phyloP scores from a whole-genome alignment of 1,139 yeast genomes.

The Candida labiduridarum region DNA sequence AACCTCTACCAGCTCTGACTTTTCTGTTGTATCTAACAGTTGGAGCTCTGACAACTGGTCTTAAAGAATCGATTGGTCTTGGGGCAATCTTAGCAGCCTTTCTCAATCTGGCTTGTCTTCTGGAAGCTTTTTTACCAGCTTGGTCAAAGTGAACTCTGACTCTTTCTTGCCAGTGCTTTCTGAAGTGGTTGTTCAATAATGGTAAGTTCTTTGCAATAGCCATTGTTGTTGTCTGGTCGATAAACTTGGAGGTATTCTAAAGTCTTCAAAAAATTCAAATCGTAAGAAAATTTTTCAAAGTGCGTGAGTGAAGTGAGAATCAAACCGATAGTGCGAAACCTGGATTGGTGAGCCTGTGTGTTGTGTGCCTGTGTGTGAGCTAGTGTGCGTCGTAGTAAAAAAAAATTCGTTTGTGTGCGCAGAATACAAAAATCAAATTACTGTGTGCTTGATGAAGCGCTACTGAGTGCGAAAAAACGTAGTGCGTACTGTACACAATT shows the following conservation, averaged over 20 bases:
- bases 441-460: neutral
- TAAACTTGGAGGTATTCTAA: slow-evolving; percentile 6
- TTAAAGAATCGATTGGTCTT: slow-evolving; percentile 92
- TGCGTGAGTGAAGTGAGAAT: slow-evolving; percentile 8
- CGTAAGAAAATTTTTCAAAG: slow-evolving; percentile 14
- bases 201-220: slow-evolving; percentile 98
- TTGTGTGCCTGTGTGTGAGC: neutral
- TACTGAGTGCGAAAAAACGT: neutral
- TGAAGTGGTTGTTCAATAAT: slow-evolving; percentile 94
- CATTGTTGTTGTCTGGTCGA: slow-evolving; percentile 36
- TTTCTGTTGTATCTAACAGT: slow-evolving; percentile 99
- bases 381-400: neutral
- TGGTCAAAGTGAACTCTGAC: slow-evolving; percentile 99
- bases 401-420: neutral
- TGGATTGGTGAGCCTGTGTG: neutral
- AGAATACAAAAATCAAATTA: neutral
- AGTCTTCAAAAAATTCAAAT: slow-evolving; percentile 7
- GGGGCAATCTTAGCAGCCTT: slow-evolving; percentile 97
- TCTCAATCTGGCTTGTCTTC: slow-evolving; percentile 92
- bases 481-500: slow-evolving; percentile 5
- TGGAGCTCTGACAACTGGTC: slow-evolving; percentile 99
- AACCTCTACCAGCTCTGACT: slow-evolving; percentile 99
- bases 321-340: slow-evolving; percentile 1
- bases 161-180: slow-evolving; percentile 99
- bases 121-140: slow-evolving; percentile 97